These are phyloP conservation scores for Malassezia nana DNA, from an alignment of 1,284 basidiomycete species.

Conservation along the genomic window DNA sequence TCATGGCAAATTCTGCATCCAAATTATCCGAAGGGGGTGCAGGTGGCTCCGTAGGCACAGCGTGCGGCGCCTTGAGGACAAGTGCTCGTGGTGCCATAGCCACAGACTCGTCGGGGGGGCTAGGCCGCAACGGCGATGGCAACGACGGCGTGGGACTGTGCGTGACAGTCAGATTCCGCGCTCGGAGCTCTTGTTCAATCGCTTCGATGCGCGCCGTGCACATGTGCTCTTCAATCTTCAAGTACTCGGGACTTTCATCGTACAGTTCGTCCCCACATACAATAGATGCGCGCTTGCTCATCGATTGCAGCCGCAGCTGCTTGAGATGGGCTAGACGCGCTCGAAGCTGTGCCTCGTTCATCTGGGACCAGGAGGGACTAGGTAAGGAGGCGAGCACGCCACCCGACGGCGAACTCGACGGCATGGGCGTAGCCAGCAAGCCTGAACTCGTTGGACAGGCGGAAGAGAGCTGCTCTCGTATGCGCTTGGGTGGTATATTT, in stretches of 20 bases:
- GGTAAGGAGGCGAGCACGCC: background rate
- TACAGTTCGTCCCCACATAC: constrained; percentile 14
- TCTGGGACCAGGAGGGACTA: constrained; percentile 1
- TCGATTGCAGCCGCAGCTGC: constrained; percentile 7
- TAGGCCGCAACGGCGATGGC: too few relatives aligned
- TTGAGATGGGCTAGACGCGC: constrained; percentile 1
- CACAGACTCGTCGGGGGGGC: too few relatives aligned
- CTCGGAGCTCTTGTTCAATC: constrained; percentile 9
- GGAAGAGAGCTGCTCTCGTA: background rate
- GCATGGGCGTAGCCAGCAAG: background rate
- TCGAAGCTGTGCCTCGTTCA: constrained; percentile 7
- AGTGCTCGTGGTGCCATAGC: too few relatives aligned
- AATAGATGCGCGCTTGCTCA: constrained; percentile 15
- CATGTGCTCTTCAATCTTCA: constrained; percentile 15
- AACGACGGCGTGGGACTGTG: background rate
- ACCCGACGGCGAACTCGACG: background rate
- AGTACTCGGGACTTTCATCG: constrained; percentile 15
- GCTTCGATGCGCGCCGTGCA: constrained; percentile 11
- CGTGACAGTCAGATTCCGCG: background rate
- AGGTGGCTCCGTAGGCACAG: too few relatives aligned
- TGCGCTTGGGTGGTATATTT: background rate
- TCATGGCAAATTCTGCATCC: constrained; percentile 3
- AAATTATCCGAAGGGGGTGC: background rate
- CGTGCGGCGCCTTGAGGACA: too few relatives aligned
- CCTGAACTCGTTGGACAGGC: background rate